Base-by-base conservation (phyloP, 805 yeast genomes). In the Millerozyma miso region DNA sequence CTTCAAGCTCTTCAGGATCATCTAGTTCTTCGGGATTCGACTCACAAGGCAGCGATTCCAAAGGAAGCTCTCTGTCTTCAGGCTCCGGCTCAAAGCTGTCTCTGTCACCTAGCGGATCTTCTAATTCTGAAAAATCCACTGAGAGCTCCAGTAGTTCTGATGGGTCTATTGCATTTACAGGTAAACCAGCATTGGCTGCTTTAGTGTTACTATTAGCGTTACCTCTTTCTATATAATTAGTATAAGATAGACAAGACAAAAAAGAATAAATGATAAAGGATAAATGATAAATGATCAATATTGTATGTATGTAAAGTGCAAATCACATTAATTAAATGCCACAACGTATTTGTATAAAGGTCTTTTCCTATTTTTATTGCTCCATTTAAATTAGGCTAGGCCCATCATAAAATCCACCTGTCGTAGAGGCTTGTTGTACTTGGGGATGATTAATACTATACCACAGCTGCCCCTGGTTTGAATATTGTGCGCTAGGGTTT, bases 311-410 rank as follows among this genome's bases (percentile, higher is more conserved):
- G 16, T 18, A 19, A 38, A 19, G 37, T n/a, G 16, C 20, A 33
- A 12, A 41, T 33, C 19, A 13, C 13, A 13, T 10, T 32, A 19
- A 14, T 16, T 10, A 23, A 10, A 23, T 23, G 29, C 29, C 10
- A 23, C 29, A 23, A 23, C 10, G n/a, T n/a, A n/a, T n/a, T n/a
- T n/a, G n/a, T n/a, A n/a, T 33, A 33, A 15, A 14, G 18, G 19
- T 12, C 13, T 33, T 14, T 6, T 8, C 13, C 8, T 8, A 26
- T 3, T 16, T 15, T 14, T 4, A 15, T n/a, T 12, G 16, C 13
- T 2, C 16, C 19, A 19, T 17, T 45, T 37, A 55, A 40, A 55
- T 54, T 32, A 55, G 47, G 40, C 59, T 55, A 15, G 60, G 60
- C 3, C 59, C 59, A 39, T 55, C 59, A 29, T 55, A 54, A 47